Conservation (phyloP, 352 stramenopile genomes). For the Phytophthora multivora region DNA sequence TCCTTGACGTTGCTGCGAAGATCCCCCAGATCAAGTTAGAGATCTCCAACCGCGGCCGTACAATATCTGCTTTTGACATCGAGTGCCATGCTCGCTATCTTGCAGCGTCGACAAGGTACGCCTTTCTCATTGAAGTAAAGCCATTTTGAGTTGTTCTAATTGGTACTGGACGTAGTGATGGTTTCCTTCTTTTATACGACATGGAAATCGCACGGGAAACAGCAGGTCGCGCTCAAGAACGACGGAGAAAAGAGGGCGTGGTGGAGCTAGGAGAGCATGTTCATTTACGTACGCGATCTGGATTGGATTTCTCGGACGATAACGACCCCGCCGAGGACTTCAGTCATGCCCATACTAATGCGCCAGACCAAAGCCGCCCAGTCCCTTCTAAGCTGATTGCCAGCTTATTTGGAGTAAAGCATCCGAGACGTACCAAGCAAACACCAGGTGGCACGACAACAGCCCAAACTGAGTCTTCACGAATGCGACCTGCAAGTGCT, state of each 20-base stretch:
- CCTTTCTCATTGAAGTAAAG: neutral
- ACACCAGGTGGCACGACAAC: conserved; percentile 2
- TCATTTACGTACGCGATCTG: conserved; percentile 47
- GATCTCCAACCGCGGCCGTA: conserved; percentile 57
- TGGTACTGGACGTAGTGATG: conserved; percentile 50
- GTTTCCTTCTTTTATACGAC: conserved; percentile 80
- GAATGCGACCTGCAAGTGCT: conserved; percentile 13
- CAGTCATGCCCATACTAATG: conserved; percentile 5
- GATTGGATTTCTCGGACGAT: conserved; percentile 25
- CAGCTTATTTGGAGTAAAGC: conserved; percentile 63
- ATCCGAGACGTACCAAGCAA: conserved; percentile 26
- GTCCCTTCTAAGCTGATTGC: conserved; percentile 76
- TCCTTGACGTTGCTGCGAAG: conserved; percentile 69
- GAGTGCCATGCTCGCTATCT: conserved; percentile 76
- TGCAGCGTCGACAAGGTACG: conserved; percentile 67
- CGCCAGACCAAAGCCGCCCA: conserved; percentile 33
- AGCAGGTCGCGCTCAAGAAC: conserved; percentile 38
- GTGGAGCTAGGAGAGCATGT: conserved; percentile 48
- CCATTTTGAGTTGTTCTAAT: neutral
- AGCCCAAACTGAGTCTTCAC: conserved; percentile 2
- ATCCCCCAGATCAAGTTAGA: conserved; percentile 79
- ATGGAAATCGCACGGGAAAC: conserved; percentile 79
- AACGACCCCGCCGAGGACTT: conserved; percentile 6
- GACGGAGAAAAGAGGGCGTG: conserved; percentile 48
- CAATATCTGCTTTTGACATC: conserved; percentile 70